phyloP scores from a whole-genome alignment of 768 basidiomycete genomes.

The Boletus sp. region DNA sequence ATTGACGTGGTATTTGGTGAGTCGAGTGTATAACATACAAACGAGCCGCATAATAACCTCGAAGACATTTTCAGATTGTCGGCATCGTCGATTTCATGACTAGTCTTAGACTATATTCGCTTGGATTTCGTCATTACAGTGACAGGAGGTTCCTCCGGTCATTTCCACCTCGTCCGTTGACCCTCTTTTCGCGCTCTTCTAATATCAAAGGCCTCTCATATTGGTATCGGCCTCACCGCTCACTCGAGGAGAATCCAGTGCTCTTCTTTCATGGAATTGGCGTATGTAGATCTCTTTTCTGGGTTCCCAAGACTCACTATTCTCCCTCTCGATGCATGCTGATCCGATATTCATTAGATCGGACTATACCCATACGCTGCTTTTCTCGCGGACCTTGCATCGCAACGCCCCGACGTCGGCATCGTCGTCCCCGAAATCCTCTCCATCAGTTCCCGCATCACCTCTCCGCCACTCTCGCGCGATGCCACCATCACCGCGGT shows the following conservation, averaged over 20 bases:
- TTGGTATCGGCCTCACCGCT: constrained; percentile 52
- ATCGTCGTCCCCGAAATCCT: constrained; percentile 61
- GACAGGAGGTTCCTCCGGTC: constrained; percentile 33
- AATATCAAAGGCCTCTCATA: constrained; percentile 37
- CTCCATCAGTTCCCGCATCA: constrained; percentile 60
- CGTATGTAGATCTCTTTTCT: constrained; percentile 29
- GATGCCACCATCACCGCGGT: constrained; percentile 43
- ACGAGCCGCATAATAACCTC: background rate
- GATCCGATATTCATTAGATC: constrained; percentile 40
- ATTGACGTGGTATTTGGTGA: constrained; percentile 61
- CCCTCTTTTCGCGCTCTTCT: constrained; percentile 43
- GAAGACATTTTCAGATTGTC: constrained; percentile 44
- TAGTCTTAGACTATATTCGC: constrained; percentile 34
- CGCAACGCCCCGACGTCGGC: constrained; percentile 48
- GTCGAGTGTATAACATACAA: constrained; percentile 17
- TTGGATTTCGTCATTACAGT: constrained; percentile 57
- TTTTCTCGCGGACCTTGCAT: constrained; percentile 48
- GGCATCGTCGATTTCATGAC: constrained; percentile 47
- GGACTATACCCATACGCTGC: constrained; percentile 57
- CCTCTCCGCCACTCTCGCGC: constrained; percentile 46
- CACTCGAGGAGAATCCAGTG: constrained; percentile 47
- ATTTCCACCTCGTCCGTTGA: constrained; percentile 55
- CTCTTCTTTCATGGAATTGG: constrained; percentile 74
- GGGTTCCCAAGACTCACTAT: background rate
- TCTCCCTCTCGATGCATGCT: background rate